Base-by-base conservation (phyloP, 345 rosid genomes). In the Iberis pinnata region DNA sequence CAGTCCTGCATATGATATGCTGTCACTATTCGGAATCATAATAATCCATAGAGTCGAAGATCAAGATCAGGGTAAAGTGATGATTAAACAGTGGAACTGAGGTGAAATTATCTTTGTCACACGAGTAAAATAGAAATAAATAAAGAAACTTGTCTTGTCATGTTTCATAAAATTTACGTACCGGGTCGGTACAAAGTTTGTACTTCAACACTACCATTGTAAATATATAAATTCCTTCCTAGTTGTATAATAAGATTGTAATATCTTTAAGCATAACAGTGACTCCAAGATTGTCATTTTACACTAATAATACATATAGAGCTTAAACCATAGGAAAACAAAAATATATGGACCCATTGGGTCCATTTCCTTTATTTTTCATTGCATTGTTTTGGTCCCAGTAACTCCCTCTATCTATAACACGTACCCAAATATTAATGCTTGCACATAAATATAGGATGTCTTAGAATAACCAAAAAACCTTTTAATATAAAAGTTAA, bases 401-500 rank as follows among this genome's bases (percentile, higher is more conserved):
- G n/a, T n/a, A n/a, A n/a, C n/a, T 60, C 57, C 72, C 66, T 45
- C 58, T 24, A 48, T 24, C 44, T 44, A 24, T 40, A 43, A 58
- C 61, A 22, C 33, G 13, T 57, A 33, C 53, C 46, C 38, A 18
- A 31, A 41, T 48, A 60, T 61, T 53, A 31, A 60, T 60, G 65
- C n/a, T n/a, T n/a, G n/a, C 60, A 15, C 60, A 67, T 67, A 67
- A 67, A 60, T 67, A 67, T 67, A 50, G n/a, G n/a, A n/a, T n/a
- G n/a, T n/a, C n/a, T n/a, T n/a, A n/a, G n/a, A n/a, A n/a, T n/a
- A n/a, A n/a, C n/a, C n/a, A n/a, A n/a, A n/a, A n/a, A n/a, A n/a
- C n/a, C n/a, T n/a, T n/a, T n/a, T n/a, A n/a, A n/a, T n/a, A n/a
- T n/a, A n/a, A n/a, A n/a, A n/a, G n/a, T n/a, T n/a, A n/a, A n/a